Base-by-base conservation (phyloP, 2,329 filamentous ascomycete genomes). In the Aureobasidium leucospermi region DNA sequence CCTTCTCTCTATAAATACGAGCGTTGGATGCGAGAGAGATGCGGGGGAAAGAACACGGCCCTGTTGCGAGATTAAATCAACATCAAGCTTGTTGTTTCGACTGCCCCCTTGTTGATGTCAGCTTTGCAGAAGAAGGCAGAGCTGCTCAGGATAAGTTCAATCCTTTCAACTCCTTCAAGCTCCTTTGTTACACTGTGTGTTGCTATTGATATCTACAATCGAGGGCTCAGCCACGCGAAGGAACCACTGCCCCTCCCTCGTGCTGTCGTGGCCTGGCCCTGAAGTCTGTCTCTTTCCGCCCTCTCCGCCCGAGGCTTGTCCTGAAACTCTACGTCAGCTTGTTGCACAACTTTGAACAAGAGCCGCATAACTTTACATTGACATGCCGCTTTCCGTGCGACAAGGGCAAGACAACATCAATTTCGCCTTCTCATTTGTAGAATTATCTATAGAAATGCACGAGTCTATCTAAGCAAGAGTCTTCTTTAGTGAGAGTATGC, bases 191-290 rank as follows among this genome's bases (percentile, higher is more conserved):
- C 16, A 31, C 23, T n/a, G 13, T n/a, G 36, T 52, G 48, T 41
- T 43, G 28, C 51, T 55, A 43, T 55, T 43, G 38, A 55, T 32
- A 31, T 42, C 10, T 29, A 41, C 36, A 41, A 19, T 10, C 2
- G 9, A 29, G 2, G 11, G 4, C 38, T 42, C 38, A 43, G 51
- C 38, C 51, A 43, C 39, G 28, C 38, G 51, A 45, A 47, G 8
- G 2, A 38, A 39, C 49, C 32, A 42, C 39, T 55, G 51, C 52
- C 41, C 52, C 52, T 56, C 41, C 52, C 52, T 56, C 52, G 41
- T 46, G 41, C 52, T 56, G 52, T 55, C 51, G 51, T 55, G 51
- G 51, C 49, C 49, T 41, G 51, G 28, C 52, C 49, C 49, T 52
- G 38, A 45, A 46, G 41, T 46, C 39, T 36, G 31, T 46, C 52